Evolutionary conservation across 371 early-diverging fungal species (phyloP), one percentile per base, ranked within the genome.

Genomic region (Parasitella parasitica): DNA sequence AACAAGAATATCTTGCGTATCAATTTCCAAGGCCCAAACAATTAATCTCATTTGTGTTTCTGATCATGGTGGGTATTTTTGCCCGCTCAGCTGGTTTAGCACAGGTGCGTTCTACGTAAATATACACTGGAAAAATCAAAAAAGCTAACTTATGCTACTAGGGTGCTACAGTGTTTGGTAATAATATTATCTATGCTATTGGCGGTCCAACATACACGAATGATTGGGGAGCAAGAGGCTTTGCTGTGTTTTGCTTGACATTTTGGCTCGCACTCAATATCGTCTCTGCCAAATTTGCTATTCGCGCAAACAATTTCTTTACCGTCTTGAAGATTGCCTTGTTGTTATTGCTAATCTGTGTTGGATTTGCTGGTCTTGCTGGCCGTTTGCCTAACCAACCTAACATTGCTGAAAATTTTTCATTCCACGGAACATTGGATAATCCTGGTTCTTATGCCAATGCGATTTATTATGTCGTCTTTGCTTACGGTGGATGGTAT

Each of bases 1-100:
- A 67, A 58, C 69, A 71, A 64, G 67, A 67, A 43, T 71, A 71
- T 26, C 53, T 71, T n/a, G 57, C 54, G 7, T 71, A 67, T 51
- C 28, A 63, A 43, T 71, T 49, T 27, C 64, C 64, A 11, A 46
- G 50, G 0, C 71, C 71, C 4, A 71, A 64, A 27, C 56, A 71
- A 24, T 28, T 71, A 2, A 38, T 67, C 4, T 53, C 71, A 0
- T 71, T 67, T 48, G 51, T 71, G 7, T 71, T 67, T 56, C 26
- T 71, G 22, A 68, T 71, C 16, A 54, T 68, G 38, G 38, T 61
- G 9, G 68, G 68, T 27, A 49, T 71, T 6, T 58, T 67, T 43
- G 51, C 55, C 2, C 35, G 65, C 7, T 54, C 68, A 5, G 57
- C 64, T 27, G 61, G 61, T 11, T 32, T 71, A n/a, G 71, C 71